Evolutionary conservation across 768 basidiomycete genomes (phyloP), one percentile per base, ranked within the genome.

Genomic region (Pleurotus tuoliensis): DNA sequence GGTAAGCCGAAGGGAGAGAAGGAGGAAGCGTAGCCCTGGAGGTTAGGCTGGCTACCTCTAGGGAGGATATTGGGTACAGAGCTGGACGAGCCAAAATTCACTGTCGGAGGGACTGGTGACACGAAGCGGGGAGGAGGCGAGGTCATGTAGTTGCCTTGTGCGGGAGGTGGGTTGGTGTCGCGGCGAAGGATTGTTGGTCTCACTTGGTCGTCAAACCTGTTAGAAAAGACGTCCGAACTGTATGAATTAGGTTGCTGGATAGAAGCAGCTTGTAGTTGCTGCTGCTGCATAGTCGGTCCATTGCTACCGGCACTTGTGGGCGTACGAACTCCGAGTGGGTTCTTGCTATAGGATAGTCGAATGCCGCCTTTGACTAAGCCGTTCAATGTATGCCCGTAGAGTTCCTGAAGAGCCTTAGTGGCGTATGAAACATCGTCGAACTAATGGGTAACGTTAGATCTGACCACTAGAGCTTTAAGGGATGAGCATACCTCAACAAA

Each of bases 361-460:
- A 99, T 98, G n/a, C 93, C 92, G 58, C 93, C 92, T 73, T 97
- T 98, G 68, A 99, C 90, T 24, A 95, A 74, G 6, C 96, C 95
- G 58, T 86, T 84, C 41, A 99, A 77, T n/a, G 84, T 92, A 67
- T 94, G 82, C 22, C 97, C 97, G 56, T 97, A 94, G 59, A 98
- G 76, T 47, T 94, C 90, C 57, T 87, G 83, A 64, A 98, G 78
- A n/a, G 96, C 91, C 67, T 82, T 85, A 6, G 92, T 86, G 8
- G 97, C 97, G 65, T 76, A 83, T 8, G 76, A 70, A 18, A 97
- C 92, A 67, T 95, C 94, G 56, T 97, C 92, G 62, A 98, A 99
- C 90, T 95, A 65, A 5, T 58, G 30, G 7, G 30, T 11, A 30
- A 11, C 11, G 30, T 34, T 11, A 34, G 30, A 11, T 34, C 11